Evolutionary conservation across 768 basidiomycete species (phyloP), one percentile per base, ranked within the genome.

Genomic region (Boletus coccyginus): DNA sequence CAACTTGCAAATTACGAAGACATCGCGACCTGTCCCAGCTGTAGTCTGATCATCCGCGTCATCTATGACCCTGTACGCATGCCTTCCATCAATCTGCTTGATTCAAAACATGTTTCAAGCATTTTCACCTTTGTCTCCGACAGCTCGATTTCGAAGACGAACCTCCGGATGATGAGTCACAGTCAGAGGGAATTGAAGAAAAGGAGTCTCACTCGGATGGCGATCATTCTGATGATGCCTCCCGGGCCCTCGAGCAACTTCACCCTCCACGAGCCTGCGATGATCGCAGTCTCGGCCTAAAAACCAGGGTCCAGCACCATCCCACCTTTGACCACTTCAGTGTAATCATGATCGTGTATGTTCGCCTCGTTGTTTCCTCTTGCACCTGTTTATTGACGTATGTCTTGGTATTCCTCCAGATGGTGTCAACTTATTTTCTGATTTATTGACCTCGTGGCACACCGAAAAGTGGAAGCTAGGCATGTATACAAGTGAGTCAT

Each of bases 11-110:
- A 94, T 62, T 97, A 84, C 53, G 97, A 98, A 65, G 97, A 98
- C 69, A 85, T 95, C 45, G 96, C 95, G 24, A 94, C 84, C 49
- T 98, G 97, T 76, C 97, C 97, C 0, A 95, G 92, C 70, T 99
- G 97, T 65, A 95, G 92, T 61, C 78, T 98, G 24, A 81, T 98
- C 33, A 92, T 98, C 48, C 78, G 96, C 53, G 90, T 98, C 42
- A 82, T 98, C 43, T 98, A 87, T 71, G 96, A 99, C 71, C 95
- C 94, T 46, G 96, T 98, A 67, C 67, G 91, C 82, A 36, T 46
- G 40, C 39, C 55, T 38, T 29, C 21, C 13, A 13, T 19, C 0
- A 16, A 43, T n/a, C 12, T 52, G 8, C 13, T 47, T 29, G 52
- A 58, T 47, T 38, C 24, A 7, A 48, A 45, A 21, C 21, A 21